A percentile compares a stretch with the other conserved stretches of the same genome.
Evolutionary conservation across 176 grass and related monocot genomes (phyloP).

Genomic region (Triticum timopheevii): DNA sequence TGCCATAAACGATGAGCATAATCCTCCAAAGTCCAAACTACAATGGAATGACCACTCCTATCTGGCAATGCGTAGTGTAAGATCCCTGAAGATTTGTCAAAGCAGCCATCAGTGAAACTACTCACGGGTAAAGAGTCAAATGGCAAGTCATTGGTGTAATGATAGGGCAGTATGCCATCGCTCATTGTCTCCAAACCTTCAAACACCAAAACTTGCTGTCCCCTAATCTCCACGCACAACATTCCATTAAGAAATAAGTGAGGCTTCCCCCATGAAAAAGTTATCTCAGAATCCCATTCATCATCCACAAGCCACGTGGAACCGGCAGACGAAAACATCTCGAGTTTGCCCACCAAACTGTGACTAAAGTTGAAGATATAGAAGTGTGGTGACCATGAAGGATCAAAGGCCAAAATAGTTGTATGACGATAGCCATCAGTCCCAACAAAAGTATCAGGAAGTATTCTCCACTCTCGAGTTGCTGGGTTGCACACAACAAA

Average conservation of each 20-base stretch:
- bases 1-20: not conserved
- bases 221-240: not conserved
- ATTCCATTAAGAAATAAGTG: not conserved
- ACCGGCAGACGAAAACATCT: not conserved
- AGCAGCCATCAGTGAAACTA: not conserved
- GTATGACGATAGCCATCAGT: not conserved
- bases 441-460: not conserved
- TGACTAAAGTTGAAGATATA: slow-evolving; percentile 22
- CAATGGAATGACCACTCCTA: not conserved
- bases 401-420: slow-evolving; percentile 34
- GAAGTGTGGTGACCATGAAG: slow-evolving; percentile 31
- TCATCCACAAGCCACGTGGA: not conserved
- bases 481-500: slow-evolving; percentile 47
- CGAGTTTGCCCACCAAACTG: slow-evolving; percentile 13
- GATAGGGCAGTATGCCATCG: not conserved
- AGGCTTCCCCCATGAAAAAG: not conserved
- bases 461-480: slow-evolving; percentile 23
- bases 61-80: slow-evolving; percentile 26
- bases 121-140: not conserved
- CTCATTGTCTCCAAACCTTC: not conserved
- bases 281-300: not conserved
- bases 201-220: slow-evolving; percentile 4
- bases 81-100: slow-evolving; percentile 25
- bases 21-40: slow-evolving; percentile 22
- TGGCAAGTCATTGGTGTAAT: slow-evolving; percentile 14